Conservation (phyloP, 2,329 filamentous ascomycete species). For the Aspergillus pseudonomiae region DNA sequence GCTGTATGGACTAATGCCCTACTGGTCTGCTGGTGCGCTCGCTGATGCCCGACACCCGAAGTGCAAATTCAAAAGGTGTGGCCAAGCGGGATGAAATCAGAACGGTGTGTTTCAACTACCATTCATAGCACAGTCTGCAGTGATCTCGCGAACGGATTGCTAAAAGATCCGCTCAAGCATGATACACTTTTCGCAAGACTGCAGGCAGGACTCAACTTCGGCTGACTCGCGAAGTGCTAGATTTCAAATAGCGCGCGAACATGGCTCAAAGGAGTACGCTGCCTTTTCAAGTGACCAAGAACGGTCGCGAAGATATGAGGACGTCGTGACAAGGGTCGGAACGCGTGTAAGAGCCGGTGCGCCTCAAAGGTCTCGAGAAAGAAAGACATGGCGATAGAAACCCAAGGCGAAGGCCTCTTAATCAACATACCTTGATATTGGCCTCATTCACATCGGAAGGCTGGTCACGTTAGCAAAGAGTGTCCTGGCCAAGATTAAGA, state of each 20-base stretch:
- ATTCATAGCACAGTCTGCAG: conserved; percentile 37
- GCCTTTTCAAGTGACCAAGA: conserved; percentile 34
- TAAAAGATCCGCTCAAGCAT: conserved; percentile 49
- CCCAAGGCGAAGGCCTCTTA: conserved; percentile 72
- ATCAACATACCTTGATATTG: conserved; percentile 99
- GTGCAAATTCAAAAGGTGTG: conserved; percentile 24
- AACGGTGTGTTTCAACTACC: conserved; percentile 29
- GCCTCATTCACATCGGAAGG: conserved; percentile 93
- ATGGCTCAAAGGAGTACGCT: conserved; percentile 39
- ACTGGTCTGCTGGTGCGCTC: conserved; percentile 56
- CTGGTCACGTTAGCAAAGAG: conserved; percentile 56
- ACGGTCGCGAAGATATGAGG: conserved; percentile 28
- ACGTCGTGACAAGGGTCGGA: conserved; percentile 30
- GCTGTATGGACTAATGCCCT: conserved; percentile 25
- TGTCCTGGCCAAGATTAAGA: too few relatives aligned
- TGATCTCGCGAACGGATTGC: conserved; percentile 37
- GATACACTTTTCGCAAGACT: conserved; percentile 50
- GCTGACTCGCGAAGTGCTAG: conserved; percentile 34
- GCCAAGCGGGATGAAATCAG: conserved; percentile 26
- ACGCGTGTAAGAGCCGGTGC: conserved; percentile 39
- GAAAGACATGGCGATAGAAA: conserved; percentile 67
- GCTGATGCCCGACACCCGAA: conserved; percentile 47
- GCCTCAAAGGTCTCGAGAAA: conserved; percentile 44
- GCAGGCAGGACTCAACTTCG: conserved; percentile 62
- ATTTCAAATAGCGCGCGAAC: conserved; percentile 29